Base-by-base conservation (phyloP, 768 basidiomycete genomes). In the Boletus huronensis region DNA sequence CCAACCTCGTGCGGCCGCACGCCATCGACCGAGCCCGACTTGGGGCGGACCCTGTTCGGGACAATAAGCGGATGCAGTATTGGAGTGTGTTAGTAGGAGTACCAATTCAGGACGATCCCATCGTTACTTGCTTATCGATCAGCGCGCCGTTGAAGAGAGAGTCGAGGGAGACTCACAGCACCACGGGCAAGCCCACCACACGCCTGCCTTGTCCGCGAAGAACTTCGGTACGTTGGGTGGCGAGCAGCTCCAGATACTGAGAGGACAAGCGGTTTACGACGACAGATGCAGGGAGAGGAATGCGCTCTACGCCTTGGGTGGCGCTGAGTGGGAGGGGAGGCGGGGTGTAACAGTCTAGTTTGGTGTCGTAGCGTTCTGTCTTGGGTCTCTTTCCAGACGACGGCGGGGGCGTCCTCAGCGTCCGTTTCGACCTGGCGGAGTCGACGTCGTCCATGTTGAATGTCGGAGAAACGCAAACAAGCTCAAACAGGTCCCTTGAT, bases 101-200 rank as follows among this genome's bases (percentile, higher is more conserved):
- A 65, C 70, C 70, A 72, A 52, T 69, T 66, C 43, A 70, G 36
- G 39, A 64, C 47, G 25, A 71, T 65, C 2, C 67, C 63, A 21
- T 72, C 69, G 39, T 60, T 65, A 8, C 69, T 69, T 43, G 48
- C 17, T 29, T 41, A 32, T 19, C 26, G 39, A 49, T 68, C 40
- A 61, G 51, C 41, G 21, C 31, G 44, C 9, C 32, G 38, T 7
- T 40, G 34, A 11, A n/a, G 40, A 13, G 46, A 23, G n/a, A 31
- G 38, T 17, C 2, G 21, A 46, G 17, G 35, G 40, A 17, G 36
- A 59, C 67, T 63, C 51, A 69, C 67, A 71, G 50, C 36, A 67
- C 53, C 36, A 64, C 29, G 6, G 69, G 69, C 6, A 61, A 26
- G 19, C 60, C 69, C 6, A 69, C 60, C 3, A 69, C 61, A 28